Base-by-base conservation (phyloP, 208 protist species). In the Trypanosoma avium region DNA sequence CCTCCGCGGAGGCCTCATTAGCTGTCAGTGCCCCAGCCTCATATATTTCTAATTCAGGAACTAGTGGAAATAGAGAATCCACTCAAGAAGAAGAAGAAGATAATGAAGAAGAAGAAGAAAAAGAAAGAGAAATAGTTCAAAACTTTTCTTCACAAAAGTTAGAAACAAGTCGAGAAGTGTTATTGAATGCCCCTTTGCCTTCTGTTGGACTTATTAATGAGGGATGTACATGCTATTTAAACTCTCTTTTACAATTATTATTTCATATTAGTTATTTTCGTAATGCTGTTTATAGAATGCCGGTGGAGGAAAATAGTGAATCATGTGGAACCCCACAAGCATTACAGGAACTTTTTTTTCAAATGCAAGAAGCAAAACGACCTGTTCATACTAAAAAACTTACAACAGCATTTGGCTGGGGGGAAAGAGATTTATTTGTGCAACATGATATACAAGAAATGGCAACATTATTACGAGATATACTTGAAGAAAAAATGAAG, bases 401-500 rank as follows among this genome's bases (percentile, higher is more conserved):
- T 45, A 97, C 94, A 9, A 61, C 77, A 36, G 81, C 92, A 36
- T 97, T 97, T 75, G 94, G 91, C 15, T 97, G 94, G 94, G 67
- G 67, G 0, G 76, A 88, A 52, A 49, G 72, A 30, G 90, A 96
- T 47, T 67, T 93, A 2, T 80, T 84, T 43, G 69, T 85, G 32
- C 94, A 97, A 73, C 94, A 97, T 67, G 94, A 97, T 68, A 90
- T 95, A 48, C 89, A 96, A 67, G 90, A 97, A 69, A 84, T 97
- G 77, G 81, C 76, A 1, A 88, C 87, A 30, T 69, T 95, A n/a
- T 73, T 97, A 36, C 78, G 86, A 50, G 85, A 96, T 54, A 87
- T 90, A 45, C 62, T 96, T 56, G 88, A 97, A 75, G 79, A 94
- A 69, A 82, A 80, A 54, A 96, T 97, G 89, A 91, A 94, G 60